These are phyloP conservation scores for Fusarium secorum DNA, from an alignment of 2,329 filamentous ascomycete species.

Conservation along the genomic window DNA sequence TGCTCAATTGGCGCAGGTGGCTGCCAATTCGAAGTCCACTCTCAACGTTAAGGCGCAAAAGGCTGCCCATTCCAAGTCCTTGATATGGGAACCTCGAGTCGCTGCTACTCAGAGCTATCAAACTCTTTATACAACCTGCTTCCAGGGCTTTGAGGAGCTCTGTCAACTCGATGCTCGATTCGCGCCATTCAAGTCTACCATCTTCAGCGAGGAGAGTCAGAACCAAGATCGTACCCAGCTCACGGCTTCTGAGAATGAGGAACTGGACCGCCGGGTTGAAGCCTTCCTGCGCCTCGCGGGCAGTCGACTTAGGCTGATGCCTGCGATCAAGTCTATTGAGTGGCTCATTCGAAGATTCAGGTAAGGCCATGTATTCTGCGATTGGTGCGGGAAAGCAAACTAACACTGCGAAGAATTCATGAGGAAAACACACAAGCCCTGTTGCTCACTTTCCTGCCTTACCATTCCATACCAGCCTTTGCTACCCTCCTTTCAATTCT, in stretches of 20 bases:
- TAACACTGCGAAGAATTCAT: constrained; percentile 70
- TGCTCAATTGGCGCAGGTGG: constrained; percentile 92
- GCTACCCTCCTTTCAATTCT: constrained; percentile 86
- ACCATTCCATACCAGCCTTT: constrained; percentile 87
- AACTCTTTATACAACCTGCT: constrained; percentile 84
- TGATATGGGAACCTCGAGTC: constrained; percentile 88
- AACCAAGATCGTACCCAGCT: constrained; percentile 86
- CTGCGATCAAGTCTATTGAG: constrained; percentile 89
- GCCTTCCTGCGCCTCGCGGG: constrained; percentile 84
- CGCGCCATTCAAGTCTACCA: constrained; percentile 72
- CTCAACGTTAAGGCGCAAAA: constrained; percentile 94
- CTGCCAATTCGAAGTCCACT: constrained; percentile 86
- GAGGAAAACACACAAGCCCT: constrained; percentile 85
- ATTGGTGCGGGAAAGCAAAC: background rate
- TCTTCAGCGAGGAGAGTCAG: constrained; percentile 96
- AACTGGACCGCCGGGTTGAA: constrained; percentile 80
- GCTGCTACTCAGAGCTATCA: constrained; percentile 91
- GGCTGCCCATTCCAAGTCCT: constrained; percentile 88
- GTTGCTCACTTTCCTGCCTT: constrained; percentile 88
- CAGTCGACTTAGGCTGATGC: constrained; percentile 79
- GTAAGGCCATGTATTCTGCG: constrained; percentile 56
- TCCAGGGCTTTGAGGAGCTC: constrained; percentile 89
- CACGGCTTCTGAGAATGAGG: constrained; percentile 80
- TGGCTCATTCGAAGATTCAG: constrained; percentile 93
- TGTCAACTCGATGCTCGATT: constrained; percentile 88